These are phyloP conservation scores for Malassezia yamatoensis DNA, from an alignment of 1,284 basidiomycete genomes.

Conservation along the genomic window DNA sequence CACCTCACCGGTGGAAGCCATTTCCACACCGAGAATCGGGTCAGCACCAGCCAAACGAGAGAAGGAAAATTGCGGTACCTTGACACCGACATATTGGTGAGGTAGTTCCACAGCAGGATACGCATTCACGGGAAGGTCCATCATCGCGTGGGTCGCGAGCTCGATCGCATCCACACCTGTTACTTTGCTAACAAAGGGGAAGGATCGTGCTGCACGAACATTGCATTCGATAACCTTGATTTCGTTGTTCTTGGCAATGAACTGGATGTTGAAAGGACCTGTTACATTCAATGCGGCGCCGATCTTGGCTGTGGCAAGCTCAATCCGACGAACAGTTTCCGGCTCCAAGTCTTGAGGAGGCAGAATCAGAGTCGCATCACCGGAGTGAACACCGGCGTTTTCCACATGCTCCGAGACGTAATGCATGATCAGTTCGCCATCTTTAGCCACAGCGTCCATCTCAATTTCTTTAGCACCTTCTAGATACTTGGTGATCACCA, in stretches of 20 bases:
- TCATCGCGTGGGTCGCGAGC: constrained; percentile 82
- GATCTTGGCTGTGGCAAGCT: constrained; percentile 88
- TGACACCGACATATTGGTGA: constrained; percentile 88
- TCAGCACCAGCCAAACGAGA: constrained; percentile 84
- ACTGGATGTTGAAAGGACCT: constrained; percentile 98
- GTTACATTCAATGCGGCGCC: constrained; percentile 89
- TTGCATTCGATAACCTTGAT: constrained; percentile 99
- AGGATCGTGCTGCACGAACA: constrained; percentile 88
- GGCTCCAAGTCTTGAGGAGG: constrained; percentile 71
- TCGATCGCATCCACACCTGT: constrained; percentile 95
- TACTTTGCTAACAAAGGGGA: constrained; percentile 99
- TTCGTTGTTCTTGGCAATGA: constrained; percentile 72
- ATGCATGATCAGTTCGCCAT: constrained; percentile 84
- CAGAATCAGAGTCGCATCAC: constrained; percentile 92
- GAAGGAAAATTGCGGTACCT: constrained; percentile 98
- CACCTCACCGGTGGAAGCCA: constrained; percentile 97
- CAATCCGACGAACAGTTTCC: constrained; percentile 78
- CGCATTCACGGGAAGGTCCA: constrained; percentile 75
- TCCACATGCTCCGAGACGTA: constrained; percentile 97
- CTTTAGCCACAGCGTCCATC: constrained; percentile 88
- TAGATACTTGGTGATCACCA: constrained; percentile 97
- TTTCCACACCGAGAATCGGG: constrained; percentile 62
- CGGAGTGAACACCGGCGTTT: constrained; percentile 97
- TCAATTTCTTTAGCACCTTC: constrained; percentile 96
- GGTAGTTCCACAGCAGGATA: constrained; percentile 84